A percentile compares a stretch with the other conserved stretches of the same genome.
Conservation (phyloP, 257 asterid genomes). For the Nicotiana knightiana region DNA sequence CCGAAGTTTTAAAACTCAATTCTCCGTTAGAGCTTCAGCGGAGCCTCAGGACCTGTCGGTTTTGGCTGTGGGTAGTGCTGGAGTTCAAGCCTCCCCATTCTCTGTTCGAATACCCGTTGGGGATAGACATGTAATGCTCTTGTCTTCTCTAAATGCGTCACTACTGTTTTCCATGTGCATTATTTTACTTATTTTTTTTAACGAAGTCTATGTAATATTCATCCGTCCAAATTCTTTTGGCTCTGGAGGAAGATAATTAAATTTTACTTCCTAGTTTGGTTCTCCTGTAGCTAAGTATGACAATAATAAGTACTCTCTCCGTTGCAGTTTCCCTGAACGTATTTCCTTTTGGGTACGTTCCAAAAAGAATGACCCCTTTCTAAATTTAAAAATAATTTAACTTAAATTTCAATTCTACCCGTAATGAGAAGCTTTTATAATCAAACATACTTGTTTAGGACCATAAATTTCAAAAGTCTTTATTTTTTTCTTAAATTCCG, state of each 20-base stretch:
- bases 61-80: conserved; percentile 5
- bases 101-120: conserved; percentile 80
- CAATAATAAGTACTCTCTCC: background rate
- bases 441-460: too few relatives aligned
- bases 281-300: background rate
- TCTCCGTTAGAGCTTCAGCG: conserved; percentile 2
- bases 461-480: too few relatives aligned
- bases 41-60: background rate
- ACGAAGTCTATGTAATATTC: background rate
- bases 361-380: too few relatives aligned
- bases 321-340: too few relatives aligned
- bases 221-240: background rate
- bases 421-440: too few relatives aligned
- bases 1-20: background rate
- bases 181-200: background rate
- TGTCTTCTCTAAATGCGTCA: background rate
- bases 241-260: background rate
- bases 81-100: conserved; percentile 37
- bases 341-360: too few relatives aligned
- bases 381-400: too few relatives aligned
- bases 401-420: too few relatives aligned
- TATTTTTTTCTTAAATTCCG: too few relatives aligned
- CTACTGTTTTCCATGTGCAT: background rate
- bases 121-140: conserved; percentile 50
- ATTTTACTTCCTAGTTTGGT: background rate